Base-by-base conservation (phyloP, 495 filamentous ascomycete genomes). In the Penicillium bialowiezense region DNA sequence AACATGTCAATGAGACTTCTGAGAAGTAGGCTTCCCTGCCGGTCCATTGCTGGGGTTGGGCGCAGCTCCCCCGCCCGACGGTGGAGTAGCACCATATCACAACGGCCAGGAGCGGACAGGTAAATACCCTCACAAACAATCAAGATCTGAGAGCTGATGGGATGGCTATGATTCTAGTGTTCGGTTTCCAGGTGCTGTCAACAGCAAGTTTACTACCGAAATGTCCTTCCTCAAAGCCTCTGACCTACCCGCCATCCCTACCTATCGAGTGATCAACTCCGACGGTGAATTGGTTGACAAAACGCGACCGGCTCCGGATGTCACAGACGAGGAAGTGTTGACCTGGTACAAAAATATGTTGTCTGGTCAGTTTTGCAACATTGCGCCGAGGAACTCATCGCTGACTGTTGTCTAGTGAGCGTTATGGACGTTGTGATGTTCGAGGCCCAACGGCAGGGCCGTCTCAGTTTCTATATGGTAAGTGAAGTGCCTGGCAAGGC, bases 371-470 rank as follows among this genome's bases (percentile, higher is more conserved):
- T 59, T 7, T 17, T 19, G 23, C 19, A 3, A 29, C 21, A 5
- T n/a, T n/a, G 1, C 26, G 17, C 15, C 32, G 21, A 28, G 12
- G 12, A 48, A 8, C 38, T 41, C 8, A n/a, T 24, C 14, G 26
- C 56, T 64, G 48, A 55, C 50, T 12, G 18, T 35, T 19, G 3
- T 31, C 35, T 40, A 78, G 84, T 97, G 48, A 92, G 85, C 55
- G 86, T 95, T 51, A 93, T 97, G 90, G 91, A 97, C 63, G 66
- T 91, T 33, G 85, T 97, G 51, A 95, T 95, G 90, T 93, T 90
- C 58, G 88, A 97, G 62, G 89, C 89, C 13, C 86, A 89, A 54
- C 64, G 87, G 40, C 86, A 89, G 57, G 86, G 91, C 31, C 80
- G 90, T 7, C 63, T 99, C 40, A 91, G 84, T 64, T 99, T 99